Conservation (phyloP, 345 rosid species). For the Corchorus capsularis region DNA sequence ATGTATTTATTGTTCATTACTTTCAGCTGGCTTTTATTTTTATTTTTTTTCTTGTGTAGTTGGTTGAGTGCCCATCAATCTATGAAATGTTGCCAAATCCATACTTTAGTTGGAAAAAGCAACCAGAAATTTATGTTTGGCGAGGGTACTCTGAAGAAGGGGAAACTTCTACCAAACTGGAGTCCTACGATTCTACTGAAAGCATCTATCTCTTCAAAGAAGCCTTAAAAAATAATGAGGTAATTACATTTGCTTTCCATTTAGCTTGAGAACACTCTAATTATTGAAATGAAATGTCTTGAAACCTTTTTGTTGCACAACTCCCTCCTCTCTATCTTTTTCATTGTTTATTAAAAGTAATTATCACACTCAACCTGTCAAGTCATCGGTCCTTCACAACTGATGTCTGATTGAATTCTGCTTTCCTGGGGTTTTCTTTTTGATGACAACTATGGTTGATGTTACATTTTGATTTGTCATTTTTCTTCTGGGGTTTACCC, state of each 20-base stretch:
- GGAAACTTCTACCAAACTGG: conserved; percentile 46
- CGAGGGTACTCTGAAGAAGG: conserved; percentile 47
- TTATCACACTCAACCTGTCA: background rate
- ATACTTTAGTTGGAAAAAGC: conserved; percentile 60
- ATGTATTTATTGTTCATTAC: background rate
- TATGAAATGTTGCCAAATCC: conserved; percentile 95
- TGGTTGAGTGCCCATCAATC: conserved; percentile 86
- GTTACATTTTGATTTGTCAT: too few relatives aligned
- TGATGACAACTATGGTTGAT: background rate
- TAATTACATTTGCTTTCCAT: conserved; percentile 18
- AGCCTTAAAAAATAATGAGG: conserved; percentile 83
- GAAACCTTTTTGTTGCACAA: background rate
- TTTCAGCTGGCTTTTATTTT: background rate
- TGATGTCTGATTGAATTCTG: background rate
- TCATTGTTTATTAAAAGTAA: background rate
- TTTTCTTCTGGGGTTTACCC: background rate
- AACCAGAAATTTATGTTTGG: conserved; percentile 81
- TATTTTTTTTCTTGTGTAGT: conserved; percentile 38
- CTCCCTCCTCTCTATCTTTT: background rate
- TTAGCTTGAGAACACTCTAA: background rate
- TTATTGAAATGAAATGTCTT: background rate
- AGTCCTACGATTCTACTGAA: conserved; percentile 58
- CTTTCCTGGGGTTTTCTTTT: background rate
- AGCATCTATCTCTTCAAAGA: conserved; percentile 59
- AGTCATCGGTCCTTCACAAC: background rate